phyloP scores from a whole-genome alignment of 2,329 filamentous ascomycete genomes.

The Talaromyces sp. region DNA sequence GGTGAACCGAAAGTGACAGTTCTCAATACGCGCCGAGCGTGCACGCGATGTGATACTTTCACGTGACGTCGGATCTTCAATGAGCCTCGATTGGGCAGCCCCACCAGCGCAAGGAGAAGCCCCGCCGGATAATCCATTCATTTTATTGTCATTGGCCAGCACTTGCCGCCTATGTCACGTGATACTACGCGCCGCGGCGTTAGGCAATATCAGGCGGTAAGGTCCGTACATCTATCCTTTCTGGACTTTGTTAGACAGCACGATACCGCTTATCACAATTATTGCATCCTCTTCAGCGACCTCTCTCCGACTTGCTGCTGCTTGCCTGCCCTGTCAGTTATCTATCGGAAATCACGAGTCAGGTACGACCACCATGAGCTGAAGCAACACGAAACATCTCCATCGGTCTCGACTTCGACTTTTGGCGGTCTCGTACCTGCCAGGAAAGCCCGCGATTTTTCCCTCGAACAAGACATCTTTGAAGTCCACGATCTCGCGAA shows the following conservation, averaged over 20 bases:
- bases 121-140: background rate
- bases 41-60: background rate
- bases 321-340: background rate
- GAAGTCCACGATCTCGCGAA: background rate
- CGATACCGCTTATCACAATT: background rate
- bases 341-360: background rate
- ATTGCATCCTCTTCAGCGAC: background rate
- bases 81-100: slow-evolving; percentile 3
- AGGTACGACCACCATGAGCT: slow-evolving; percentile 4
- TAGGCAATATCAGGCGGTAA: slow-evolving; percentile 15
- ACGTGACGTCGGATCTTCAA: slow-evolving; percentile 1
- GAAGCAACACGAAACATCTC: background rate
- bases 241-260: background rate
- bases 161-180: background rate
- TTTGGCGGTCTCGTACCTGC: background rate
- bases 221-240: background rate
- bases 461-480: background rate
- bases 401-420: slow-evolving; percentile 1
- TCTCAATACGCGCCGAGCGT: background rate
- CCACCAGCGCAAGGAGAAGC: background rate
- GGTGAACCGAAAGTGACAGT: background rate
- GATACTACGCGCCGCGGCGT: background rate
- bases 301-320: background rate
- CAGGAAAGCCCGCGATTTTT: background rate
- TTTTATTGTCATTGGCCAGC: background rate